These are phyloP conservation scores for Candolleomyces eurysporus DNA, from an alignment of 768 basidiomycete species.

Conservation along the genomic window DNA sequence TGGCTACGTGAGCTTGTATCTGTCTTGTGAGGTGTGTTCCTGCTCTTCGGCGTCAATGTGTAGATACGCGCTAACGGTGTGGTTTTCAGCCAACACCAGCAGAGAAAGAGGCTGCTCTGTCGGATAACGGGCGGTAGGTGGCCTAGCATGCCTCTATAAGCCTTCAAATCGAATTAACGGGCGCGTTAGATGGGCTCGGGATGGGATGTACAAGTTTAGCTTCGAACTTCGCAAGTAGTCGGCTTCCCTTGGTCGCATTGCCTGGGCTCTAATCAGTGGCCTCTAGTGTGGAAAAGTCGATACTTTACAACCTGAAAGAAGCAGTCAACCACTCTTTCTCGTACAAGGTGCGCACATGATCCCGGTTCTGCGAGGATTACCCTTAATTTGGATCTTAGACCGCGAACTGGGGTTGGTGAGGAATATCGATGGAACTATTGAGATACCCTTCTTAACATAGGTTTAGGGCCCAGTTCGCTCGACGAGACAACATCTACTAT, in stretches of 20 bases:
- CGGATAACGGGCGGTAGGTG: conserved; percentile 51
- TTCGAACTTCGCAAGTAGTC: conserved; percentile 75
- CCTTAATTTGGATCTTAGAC: conserved; percentile 39
- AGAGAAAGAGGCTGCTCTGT: conserved; percentile 66
- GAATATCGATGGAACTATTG: neutral
- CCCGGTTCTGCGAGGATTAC: too few species aligned
- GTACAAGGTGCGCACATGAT: conserved; percentile 39
- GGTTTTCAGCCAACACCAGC: conserved; percentile 63
- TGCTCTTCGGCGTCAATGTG: neutral
- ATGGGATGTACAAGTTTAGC: conserved; percentile 81
- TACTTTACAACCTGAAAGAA: conserved; percentile 66
- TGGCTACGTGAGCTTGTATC: conserved; percentile 70
- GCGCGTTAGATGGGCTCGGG: conserved; percentile 70
- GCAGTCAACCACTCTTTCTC: conserved; percentile 83
- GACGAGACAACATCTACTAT: conserved; percentile 69
- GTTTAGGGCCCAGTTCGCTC: conserved; percentile 74
- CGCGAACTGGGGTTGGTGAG: conserved; percentile 86
- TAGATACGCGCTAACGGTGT: neutral
- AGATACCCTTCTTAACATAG: neutral
- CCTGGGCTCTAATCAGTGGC: neutral
- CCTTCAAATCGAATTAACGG: neutral
- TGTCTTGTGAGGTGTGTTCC: conserved; percentile 72
- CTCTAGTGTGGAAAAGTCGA: conserved; percentile 39
- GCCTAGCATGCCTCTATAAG: conserved; percentile 9
- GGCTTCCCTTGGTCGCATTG: neutral